Evolutionary conservation across 2,329 filamentous ascomycete species (phyloP), one percentile per base, ranked within the genome.

Genomic region (Aspergillus versicolor): DNA sequence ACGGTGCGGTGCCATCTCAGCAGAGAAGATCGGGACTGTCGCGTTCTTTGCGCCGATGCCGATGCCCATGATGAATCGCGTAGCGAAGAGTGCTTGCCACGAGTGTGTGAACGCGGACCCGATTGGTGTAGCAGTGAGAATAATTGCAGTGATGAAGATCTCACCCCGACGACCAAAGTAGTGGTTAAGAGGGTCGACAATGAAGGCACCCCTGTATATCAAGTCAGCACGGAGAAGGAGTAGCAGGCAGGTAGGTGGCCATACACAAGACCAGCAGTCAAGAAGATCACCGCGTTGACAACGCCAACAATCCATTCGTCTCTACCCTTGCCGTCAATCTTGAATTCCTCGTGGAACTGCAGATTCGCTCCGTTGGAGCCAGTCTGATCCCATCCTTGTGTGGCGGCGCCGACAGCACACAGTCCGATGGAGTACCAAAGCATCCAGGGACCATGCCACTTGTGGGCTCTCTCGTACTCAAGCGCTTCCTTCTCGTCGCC

Each of bases 51-150:
- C 65, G 3, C 84, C 84, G 77, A 87, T 87, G 2, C 84, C 84
- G 11, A 86, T 75, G 5, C 84, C 84, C 30, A 87, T 77, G 0
- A 87, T 74, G 22, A 82, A 74, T 70, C 84, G 81, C 42, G 75
- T 79, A 9, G 78, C 75, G 38, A 84, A 77, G 1, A 87, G 74
- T 58, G 84, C 75, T 9, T 73, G 70, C 84, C 85, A 89, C 15
- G 73, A 81, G 58, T 84, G 80, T 3, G 80, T 37, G 13, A 52
- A 52, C 3, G 78, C 88, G 44, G 83, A 85, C 5, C 85, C 88
- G 59, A 91, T 84, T 2, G 88, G 84, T 1, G 88, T 82, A 69
- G 88, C 82, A 34, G 89, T 76, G 63, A 83, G 86, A 67, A 88
- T 85, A 59, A 85, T 70, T 12, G 82, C 84, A 24, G 81, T 80